Evolutionary conservation across 164 flowering plant species (phyloP).

Genomic region (Akebia trifoliata): DNA sequence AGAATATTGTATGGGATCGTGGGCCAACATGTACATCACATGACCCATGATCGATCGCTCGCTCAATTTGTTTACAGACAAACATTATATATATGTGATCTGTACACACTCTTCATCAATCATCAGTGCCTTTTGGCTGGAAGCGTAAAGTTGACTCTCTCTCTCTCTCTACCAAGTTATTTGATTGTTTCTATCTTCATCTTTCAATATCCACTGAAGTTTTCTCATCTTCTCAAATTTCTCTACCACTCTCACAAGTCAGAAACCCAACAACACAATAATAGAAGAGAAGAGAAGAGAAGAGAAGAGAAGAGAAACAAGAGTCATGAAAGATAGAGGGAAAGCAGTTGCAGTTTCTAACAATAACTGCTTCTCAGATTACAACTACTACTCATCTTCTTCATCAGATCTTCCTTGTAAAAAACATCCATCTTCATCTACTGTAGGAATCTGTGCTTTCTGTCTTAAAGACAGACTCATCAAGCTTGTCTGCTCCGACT

Average conservation of each 20-base stretch:
- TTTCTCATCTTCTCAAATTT: background rate
- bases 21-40: too few relatives aligned
- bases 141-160: constrained; percentile 43
- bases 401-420: constrained; percentile 52
- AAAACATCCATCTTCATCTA: constrained; percentile 60
- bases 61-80: too few relatives aligned
- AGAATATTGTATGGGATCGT: too few relatives aligned
- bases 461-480: constrained; percentile 69
- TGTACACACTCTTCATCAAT: constrained; percentile 23
- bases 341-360: constrained; percentile 29
- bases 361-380: constrained; percentile 13
- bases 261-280: background rate
- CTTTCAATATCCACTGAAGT: too few relatives aligned
- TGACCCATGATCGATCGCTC: too few relatives aligned
- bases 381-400: constrained; percentile 15
- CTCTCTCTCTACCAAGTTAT: background rate
- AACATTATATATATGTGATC: constrained; percentile 7
- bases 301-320: too few relatives aligned
- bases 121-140: constrained; percentile 7
- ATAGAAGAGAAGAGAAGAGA: too few relatives aligned
- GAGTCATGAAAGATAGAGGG: constrained; percentile 53
- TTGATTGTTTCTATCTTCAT: background rate
- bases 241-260: background rate
- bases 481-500: constrained; percentile 71
- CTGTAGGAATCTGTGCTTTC: constrained; percentile 66